Evolutionary conservation across 1,284 basidiomycete genomes (phyloP).

Genomic region (Ustilago cynodontis): DNA sequence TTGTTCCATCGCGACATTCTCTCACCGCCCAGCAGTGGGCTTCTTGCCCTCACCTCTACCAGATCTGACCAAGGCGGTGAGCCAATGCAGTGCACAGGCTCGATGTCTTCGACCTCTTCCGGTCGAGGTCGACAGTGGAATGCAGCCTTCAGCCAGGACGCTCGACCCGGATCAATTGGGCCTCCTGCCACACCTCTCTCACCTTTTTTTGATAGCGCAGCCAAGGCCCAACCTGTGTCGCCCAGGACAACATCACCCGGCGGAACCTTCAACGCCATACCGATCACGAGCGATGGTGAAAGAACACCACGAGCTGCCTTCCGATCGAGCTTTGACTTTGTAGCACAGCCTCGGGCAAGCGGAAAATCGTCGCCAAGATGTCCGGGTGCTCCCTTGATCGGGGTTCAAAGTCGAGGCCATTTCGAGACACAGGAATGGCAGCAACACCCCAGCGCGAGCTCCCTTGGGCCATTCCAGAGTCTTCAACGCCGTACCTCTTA

Average conservation of each 20-base stretch:
- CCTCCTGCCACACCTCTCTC: constrained; percentile 40
- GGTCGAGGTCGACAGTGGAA: constrained; percentile 20
- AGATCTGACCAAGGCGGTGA: constrained; percentile 19
- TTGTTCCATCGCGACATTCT: constrained; percentile 44
- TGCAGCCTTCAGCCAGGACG: constrained; percentile 18
- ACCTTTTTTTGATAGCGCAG: constrained; percentile 21
- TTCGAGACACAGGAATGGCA: constrained; percentile 32
- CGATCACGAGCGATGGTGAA: constrained; percentile 22
- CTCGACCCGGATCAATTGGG: constrained; percentile 20
- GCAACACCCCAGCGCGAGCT: not conserved
- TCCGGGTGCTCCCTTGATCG: constrained; percentile 43
- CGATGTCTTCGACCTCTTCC: constrained; percentile 34
- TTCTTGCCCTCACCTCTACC: constrained; percentile 7
- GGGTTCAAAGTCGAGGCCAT: constrained; percentile 18
- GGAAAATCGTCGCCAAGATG: constrained; percentile 15
- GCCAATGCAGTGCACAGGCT: constrained; percentile 22
- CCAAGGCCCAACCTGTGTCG: constrained; percentile 11
- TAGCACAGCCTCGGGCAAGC: not conserved
- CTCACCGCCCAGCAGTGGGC: constrained; percentile 29
- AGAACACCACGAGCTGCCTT: constrained; percentile 27
- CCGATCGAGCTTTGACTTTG: constrained; percentile 19
- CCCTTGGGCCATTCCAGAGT: constrained; percentile 21
- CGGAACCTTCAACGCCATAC: not conserved
- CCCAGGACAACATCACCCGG: constrained; percentile 12
- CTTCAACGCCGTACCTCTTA: not conserved